Conservation (phyloP, 768 basidiomycete genomes). For the Strobilomyces confusus region DNA sequence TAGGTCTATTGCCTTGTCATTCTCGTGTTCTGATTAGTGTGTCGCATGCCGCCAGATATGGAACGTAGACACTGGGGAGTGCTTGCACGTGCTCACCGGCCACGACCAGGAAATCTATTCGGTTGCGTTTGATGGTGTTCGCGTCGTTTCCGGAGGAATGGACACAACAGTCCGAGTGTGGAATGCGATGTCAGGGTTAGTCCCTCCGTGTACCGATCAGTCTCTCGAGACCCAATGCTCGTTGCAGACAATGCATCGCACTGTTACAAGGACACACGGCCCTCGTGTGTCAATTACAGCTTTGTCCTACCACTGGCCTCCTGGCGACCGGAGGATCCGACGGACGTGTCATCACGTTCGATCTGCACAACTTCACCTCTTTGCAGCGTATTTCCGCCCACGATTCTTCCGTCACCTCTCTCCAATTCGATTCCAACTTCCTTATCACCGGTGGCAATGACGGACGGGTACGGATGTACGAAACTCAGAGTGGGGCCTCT, state of each 20-base stretch:
- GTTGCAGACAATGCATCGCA: constrained; percentile 67
- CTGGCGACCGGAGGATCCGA: constrained; percentile 87
- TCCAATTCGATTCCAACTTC: constrained; percentile 83
- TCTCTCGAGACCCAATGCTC: not conserved
- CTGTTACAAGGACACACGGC: constrained; percentile 89
- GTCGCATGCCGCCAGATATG: constrained; percentile 69
- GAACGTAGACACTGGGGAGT: constrained; percentile 87
- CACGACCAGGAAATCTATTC: constrained; percentile 89
- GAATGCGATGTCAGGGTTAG: constrained; percentile 82
- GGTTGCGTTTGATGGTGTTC: constrained; percentile 83
- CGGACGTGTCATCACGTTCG: constrained; percentile 76
- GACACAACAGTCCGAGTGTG: constrained; percentile 94
- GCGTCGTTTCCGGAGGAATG: constrained; percentile 81
- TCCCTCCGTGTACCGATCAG: constrained; percentile 1
- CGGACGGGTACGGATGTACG: constrained; percentile 74
- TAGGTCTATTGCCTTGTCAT: constrained; percentile 32
- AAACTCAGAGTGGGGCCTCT: constrained; percentile 55
- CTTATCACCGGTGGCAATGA: constrained; percentile 85
- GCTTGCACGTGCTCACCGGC: constrained; percentile 74
- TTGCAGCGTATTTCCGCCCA: constrained; percentile 79
- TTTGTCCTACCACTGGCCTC: constrained; percentile 49
- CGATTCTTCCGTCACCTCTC: constrained; percentile 79
- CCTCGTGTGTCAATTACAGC: constrained; percentile 87
- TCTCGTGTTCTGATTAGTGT: not conserved
- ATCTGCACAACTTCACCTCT: constrained; percentile 42